Conservation (phyloP, 2,329 filamentous ascomycete species). For the Fusarium concolor region DNA sequence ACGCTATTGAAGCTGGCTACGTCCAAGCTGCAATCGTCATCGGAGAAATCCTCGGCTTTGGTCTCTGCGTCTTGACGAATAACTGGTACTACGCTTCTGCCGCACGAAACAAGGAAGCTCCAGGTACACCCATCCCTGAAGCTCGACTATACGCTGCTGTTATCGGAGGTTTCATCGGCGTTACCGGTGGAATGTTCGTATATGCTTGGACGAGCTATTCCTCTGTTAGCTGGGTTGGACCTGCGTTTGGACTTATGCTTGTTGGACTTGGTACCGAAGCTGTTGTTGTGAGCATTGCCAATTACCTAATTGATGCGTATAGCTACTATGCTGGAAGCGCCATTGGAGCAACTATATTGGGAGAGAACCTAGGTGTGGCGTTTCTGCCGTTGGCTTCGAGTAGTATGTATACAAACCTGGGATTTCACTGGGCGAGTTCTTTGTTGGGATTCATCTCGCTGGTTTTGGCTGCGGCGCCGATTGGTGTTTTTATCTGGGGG, state of each 20-base stretch:
- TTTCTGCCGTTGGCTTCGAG: conserved; percentile 31
- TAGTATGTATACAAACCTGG: conserved; percentile 31
- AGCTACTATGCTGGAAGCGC: conserved; percentile 32
- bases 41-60: conserved; percentile 26
- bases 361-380: conserved; percentile 28
- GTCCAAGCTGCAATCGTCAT: conserved; percentile 26
- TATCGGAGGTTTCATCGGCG: conserved; percentile 24
- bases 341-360: conserved; percentile 19
- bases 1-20: conserved; percentile 16
- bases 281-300: conserved; percentile 30
- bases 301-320: conserved; percentile 32
- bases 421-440: conserved; percentile 34
- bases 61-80: conserved; percentile 12
- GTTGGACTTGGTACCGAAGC: conserved; percentile 25
- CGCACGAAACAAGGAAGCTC: conserved; percentile 18
- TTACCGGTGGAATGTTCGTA: conserved; percentile 25
- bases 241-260: conserved; percentile 19
- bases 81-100: conserved; percentile 37
- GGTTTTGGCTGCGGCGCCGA: conserved; percentile 20
- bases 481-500: conserved; percentile 25
- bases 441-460: conserved; percentile 25
- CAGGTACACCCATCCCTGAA: conserved; percentile 28
- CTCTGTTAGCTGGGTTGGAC: conserved; percentile 18
- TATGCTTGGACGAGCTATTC: conserved; percentile 33
- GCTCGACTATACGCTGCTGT: conserved; percentile 29